Evolutionary conservation across 441 rosid species (phyloP).

Genomic region (Hura crepitans): DNA sequence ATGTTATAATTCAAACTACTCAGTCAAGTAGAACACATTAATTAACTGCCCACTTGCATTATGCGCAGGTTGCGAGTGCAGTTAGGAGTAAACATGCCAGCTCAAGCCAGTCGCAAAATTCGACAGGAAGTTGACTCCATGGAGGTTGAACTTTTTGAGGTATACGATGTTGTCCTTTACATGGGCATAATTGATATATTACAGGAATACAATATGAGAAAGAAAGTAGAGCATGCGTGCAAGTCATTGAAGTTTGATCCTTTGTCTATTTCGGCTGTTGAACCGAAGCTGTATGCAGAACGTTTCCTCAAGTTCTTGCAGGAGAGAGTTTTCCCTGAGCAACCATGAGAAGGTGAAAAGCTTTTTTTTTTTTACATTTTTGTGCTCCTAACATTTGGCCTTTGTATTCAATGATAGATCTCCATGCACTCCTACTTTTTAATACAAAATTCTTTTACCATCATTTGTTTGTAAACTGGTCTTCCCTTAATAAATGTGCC

Average conservation of each 20-base stretch:
- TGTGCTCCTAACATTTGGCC: slow-evolving; percentile 1
- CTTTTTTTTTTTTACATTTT: background rate
- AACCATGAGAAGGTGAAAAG: slow-evolving; percentile 19
- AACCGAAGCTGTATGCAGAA: slow-evolving; percentile 64
- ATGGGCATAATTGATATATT: slow-evolving; percentile 89
- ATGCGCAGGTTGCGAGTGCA: slow-evolving; percentile 74
- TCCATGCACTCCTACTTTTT: background rate
- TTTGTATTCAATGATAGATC: background rate
- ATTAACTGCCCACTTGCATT: background rate
- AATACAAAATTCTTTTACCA: slow-evolving; percentile 8
- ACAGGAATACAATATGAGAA: slow-evolving; percentile 75
- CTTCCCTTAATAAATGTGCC: slow-evolving; percentile 1
- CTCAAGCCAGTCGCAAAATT: slow-evolving; percentile 68
- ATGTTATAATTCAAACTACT: background rate
- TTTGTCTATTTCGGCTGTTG: slow-evolving; percentile 57
- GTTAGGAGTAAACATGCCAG: slow-evolving; percentile 97
- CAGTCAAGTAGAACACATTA: background rate
- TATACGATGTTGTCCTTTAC: slow-evolving; percentile 88
- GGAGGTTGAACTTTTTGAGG: slow-evolving; percentile 67
- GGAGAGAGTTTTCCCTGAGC: slow-evolving; percentile 59
- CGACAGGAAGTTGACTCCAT: slow-evolving; percentile 36
- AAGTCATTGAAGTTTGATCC: slow-evolving; percentile 70
- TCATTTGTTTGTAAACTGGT: slow-evolving; percentile 11
- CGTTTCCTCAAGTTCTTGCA: slow-evolving; percentile 69
- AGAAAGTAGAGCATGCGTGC: slow-evolving; percentile 61